Percentiles rank a stretch among this genome's conserved stretches.
Conservation (phyloP, 225 moss, liverwort and hornwort genomes). For the Straminergon stramineum region DNA sequence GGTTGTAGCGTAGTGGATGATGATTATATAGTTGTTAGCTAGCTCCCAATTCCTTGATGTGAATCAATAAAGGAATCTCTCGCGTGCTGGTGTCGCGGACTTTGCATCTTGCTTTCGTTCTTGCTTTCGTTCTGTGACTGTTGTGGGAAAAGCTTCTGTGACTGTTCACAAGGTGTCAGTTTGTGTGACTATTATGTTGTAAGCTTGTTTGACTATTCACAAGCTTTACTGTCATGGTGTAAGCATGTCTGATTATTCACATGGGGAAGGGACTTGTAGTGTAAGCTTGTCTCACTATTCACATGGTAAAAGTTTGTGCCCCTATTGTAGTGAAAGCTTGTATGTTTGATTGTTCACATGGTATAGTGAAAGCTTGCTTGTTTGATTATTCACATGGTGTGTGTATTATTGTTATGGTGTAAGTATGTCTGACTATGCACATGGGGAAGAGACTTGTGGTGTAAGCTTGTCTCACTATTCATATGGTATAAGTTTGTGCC, state of each 20-base stretch:
- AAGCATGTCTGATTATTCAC: background rate
- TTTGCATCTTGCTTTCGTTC: background rate
- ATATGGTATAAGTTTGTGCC: no score
- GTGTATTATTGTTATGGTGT: no score
- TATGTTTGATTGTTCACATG: no score
- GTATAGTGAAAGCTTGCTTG: background rate
- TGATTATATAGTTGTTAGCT: background rate
- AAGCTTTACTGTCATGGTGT: background rate
- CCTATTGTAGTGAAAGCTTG: background rate
- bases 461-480: no score
- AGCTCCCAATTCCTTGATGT: slow-evolving; percentile 17
- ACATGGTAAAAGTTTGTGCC: background rate
- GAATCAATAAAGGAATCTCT: slow-evolving; percentile 14
- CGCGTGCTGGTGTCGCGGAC: background rate
- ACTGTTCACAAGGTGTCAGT: background rate
- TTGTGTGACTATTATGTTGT: background rate
- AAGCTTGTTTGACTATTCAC: background rate
- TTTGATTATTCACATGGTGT: background rate
- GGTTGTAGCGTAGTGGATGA: background rate
- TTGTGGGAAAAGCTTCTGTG: background rate
- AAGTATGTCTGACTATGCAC: no score
- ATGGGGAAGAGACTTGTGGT: no score
- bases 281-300: background rate
- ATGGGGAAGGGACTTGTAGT: background rate
- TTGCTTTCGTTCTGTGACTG: background rate